Percentiles rank a stretch among this genome's conserved stretches.
phyloP scores from a whole-genome alignment of 208 protist species.

The Tritrichomonas foetus region DNA sequence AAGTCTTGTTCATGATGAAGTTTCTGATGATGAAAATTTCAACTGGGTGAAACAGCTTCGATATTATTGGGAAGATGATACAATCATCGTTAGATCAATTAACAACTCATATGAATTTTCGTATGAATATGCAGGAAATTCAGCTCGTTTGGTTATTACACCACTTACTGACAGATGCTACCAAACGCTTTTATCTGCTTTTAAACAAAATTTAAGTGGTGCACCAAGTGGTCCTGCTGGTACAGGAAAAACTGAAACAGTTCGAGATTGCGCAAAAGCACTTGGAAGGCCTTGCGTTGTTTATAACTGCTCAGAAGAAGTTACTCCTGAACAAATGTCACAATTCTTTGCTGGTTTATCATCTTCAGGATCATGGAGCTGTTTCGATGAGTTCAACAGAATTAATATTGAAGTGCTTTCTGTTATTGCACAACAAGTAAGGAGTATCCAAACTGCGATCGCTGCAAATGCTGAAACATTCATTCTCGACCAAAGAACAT shows the following conservation, averaged over 20 bases:
- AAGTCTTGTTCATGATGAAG: slow-evolving; percentile 72
- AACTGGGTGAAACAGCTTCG: slow-evolving; percentile 87
- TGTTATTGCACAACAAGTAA: slow-evolving; percentile 89
- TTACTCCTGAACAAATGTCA: slow-evolving; percentile 69
- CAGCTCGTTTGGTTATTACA: slow-evolving; percentile 67
- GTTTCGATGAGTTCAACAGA: slow-evolving; percentile 96
- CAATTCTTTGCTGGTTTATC: slow-evolving; percentile 90
- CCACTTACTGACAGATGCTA: slow-evolving; percentile 70
- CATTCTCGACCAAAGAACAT: slow-evolving; percentile 77
- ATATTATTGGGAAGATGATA: slow-evolving; percentile 80
- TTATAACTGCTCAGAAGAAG: slow-evolving; percentile 37
- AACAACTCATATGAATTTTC: slow-evolving; percentile 58
- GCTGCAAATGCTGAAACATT: slow-evolving; percentile 74
- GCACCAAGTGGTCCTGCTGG: slow-evolving; percentile 66
- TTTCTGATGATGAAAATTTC: slow-evolving; percentile 78
- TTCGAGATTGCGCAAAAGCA: slow-evolving; percentile 67
- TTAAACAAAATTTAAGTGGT: slow-evolving; percentile 61
- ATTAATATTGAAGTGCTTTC: slow-evolving; percentile 96
- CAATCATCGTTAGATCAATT: slow-evolving; percentile 53
- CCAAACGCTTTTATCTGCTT: slow-evolving; percentile 57
- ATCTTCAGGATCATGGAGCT: slow-evolving; percentile 88
- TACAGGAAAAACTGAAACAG: slow-evolving; percentile 71
- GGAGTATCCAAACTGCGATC: slow-evolving; percentile 86
- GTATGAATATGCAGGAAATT: slow-evolving; percentile 71
- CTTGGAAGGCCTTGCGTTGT: slow-evolving; percentile 60